Evolutionary conservation across 2,329 filamentous ascomycete genomes (phyloP).

Genomic region (Rachicladosporium sp.): DNA sequence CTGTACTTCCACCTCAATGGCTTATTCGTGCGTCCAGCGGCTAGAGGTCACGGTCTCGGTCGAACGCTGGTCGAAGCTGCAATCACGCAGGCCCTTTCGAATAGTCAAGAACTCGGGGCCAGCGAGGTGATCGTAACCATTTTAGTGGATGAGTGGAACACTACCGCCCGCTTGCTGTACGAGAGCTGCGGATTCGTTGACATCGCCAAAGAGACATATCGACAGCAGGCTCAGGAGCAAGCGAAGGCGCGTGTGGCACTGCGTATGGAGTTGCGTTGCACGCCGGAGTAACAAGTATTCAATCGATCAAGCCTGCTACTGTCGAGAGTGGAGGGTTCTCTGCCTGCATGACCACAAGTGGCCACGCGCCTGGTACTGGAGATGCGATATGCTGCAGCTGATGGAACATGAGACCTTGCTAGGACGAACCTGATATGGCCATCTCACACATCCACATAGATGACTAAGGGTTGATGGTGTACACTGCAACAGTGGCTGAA

Average conservation of each 20-base stretch:
- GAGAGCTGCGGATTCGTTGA: constrained; percentile 18
- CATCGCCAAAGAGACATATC: constrained; percentile 13
- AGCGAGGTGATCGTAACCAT: constrained; percentile 2
- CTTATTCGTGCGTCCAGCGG: constrained; percentile 18
- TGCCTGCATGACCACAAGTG: too few species aligned
- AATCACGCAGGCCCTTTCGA: constrained; percentile 2
- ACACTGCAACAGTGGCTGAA: too few species aligned
- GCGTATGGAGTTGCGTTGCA: constrained; percentile 10
- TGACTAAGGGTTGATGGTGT: too few species aligned
- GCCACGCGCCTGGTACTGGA: too few species aligned
- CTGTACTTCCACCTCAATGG: constrained; percentile 18
- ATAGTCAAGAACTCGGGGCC: too few species aligned
- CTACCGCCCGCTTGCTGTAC: constrained; percentile 16
- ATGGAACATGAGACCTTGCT: too few species aligned
- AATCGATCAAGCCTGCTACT: too few species aligned
- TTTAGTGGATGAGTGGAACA: constrained; percentile 17
- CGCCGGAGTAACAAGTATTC: too few species aligned
- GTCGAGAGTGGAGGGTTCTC: too few species aligned
- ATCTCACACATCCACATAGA: too few species aligned
- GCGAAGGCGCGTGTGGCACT: constrained; percentile 10
- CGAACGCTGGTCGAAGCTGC: constrained; percentile 17
- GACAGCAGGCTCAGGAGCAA: neutral
- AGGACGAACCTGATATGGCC: too few species aligned
- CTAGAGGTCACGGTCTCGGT: constrained; percentile 18
- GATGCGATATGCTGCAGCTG: too few species aligned